phyloP scores from a whole-genome alignment of 2,329 filamentous ascomycete species.

The Cercospora berteroae region DNA sequence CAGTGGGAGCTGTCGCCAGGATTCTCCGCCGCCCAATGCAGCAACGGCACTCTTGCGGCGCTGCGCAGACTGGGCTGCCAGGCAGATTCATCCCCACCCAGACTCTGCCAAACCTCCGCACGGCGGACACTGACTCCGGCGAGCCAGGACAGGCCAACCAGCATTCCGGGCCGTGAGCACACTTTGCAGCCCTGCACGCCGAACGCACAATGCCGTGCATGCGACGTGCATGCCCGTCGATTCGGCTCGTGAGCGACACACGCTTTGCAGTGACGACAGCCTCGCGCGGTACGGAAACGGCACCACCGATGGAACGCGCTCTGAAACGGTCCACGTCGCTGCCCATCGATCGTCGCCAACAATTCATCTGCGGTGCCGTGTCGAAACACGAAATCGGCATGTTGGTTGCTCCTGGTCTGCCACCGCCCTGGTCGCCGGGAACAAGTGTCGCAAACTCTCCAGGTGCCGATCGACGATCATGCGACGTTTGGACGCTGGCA shows the following conservation, averaged over 20 bases:
- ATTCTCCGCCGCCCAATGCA: background rate
- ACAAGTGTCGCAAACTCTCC: background rate
- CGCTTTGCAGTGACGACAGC: background rate
- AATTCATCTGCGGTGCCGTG: background rate
- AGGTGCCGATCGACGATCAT: constrained; percentile 6
- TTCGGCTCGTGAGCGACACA: background rate
- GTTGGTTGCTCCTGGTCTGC: background rate
- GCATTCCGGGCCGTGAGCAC: background rate
- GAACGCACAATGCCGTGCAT: background rate
- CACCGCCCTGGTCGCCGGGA: background rate
- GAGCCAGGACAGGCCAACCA: background rate
- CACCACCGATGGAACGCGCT: background rate
- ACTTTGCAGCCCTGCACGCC: background rate
- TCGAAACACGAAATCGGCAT: background rate
- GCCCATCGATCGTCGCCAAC: background rate
- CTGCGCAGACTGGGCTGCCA: background rate
- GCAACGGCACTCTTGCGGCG: background rate
- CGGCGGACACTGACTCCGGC: background rate
- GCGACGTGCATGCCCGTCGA: background rate
- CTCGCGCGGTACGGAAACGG: background rate
- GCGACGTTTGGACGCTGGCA: background rate
- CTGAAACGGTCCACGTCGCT: background rate
- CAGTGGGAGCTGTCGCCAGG: background rate
- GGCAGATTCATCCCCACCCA: background rate
- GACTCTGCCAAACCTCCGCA: background rate